Conservation (phyloP, 2,329 filamentous ascomycete genomes). For the Alternaria gaisen region DNA sequence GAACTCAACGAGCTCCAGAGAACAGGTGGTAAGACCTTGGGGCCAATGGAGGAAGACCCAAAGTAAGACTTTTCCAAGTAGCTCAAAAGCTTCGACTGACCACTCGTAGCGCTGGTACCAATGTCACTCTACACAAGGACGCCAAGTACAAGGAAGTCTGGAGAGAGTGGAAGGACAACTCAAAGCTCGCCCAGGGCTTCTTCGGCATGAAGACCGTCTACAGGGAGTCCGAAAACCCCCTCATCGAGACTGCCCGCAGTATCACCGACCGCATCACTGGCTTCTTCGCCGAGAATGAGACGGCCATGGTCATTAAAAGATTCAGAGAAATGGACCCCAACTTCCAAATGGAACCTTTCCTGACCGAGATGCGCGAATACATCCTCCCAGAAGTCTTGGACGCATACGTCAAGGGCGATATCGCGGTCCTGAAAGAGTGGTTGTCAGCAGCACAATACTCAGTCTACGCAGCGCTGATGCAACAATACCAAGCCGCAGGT, state of each 20-base stretch:
- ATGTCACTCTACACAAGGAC: constrained; percentile 95
- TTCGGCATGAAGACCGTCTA: constrained; percentile 88
- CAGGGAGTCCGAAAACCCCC: constrained; percentile 95
- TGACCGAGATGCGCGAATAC: constrained; percentile 95
- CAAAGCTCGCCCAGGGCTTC: constrained; percentile 84
- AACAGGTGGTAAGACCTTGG: constrained; percentile 56
- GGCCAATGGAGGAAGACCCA: constrained; percentile 82
- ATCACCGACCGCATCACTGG: constrained; percentile 93
- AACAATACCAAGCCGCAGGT: constrained; percentile 93
- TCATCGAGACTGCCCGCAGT: constrained; percentile 90
- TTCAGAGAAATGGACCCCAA: constrained; percentile 94
- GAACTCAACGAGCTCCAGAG: constrained; percentile 68
- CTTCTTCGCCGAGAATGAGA: constrained; percentile 99
- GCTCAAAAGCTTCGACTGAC: constrained; percentile 14
- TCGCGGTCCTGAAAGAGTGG: constrained; percentile 91
- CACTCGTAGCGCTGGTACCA: constrained; percentile 80
- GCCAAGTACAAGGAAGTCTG: constrained; percentile 98
- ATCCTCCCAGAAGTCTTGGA: constrained; percentile 97
- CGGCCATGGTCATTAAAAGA: constrained; percentile 96
- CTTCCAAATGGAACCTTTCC: constrained; percentile 94
- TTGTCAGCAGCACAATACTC: constrained; percentile 95
- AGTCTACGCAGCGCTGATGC: constrained; percentile 94
- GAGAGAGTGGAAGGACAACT: constrained; percentile 92
- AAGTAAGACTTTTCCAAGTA: constrained; percentile 68
- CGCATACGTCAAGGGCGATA: constrained; percentile 96